A percentile compares a stretch with the other conserved stretches of the same genome.
These are phyloP conservation scores for Hymenoscyphus infarciens DNA, from an alignment of 2,329 filamentous ascomycete genomes.

Conservation along the genomic window DNA sequence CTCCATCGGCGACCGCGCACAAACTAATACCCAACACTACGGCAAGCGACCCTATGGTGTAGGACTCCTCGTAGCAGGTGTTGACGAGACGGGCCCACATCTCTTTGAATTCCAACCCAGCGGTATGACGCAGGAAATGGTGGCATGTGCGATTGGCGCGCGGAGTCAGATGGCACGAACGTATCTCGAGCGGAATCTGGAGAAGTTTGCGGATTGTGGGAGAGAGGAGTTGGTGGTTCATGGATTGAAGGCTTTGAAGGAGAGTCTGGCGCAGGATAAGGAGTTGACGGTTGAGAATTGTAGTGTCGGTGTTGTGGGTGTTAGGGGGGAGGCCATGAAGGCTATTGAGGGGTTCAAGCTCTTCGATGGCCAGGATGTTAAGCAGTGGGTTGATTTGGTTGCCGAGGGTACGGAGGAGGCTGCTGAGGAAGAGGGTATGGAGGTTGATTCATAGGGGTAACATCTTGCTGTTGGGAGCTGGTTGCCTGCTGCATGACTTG, in stretches of 20 bases:
- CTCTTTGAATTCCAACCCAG: conserved; percentile 97
- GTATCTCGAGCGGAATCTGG: conserved; percentile 89
- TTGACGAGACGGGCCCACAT: conserved; percentile 91
- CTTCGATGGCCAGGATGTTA: conserved; percentile 84
- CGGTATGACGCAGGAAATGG: conserved; percentile 95
- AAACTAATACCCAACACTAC: conserved; percentile 97
- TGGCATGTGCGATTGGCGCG: conserved; percentile 92
- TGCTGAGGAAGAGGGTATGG: conserved; percentile 44
- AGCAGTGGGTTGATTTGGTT: conserved; percentile 77
- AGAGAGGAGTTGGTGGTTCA: conserved; percentile 88
- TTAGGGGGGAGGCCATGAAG: conserved; percentile 48
- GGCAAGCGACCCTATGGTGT: conserved; percentile 96
- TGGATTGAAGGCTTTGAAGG: conserved; percentile 86
- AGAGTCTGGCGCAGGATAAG: conserved; percentile 94
- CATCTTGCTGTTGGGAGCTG: not conserved
- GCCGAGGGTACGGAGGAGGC: conserved; percentile 51
- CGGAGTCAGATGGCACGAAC: conserved; percentile 96
- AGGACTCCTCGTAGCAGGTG: conserved; percentile 84
- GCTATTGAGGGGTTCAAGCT: conserved; percentile 78
- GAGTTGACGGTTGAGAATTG: conserved; percentile 97
- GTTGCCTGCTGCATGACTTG: conserved; percentile 14
- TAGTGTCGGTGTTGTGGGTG: conserved; percentile 79
- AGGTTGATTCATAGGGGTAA: conserved; percentile 39
- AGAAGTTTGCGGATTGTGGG: conserved; percentile 70
- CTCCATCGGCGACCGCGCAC: conserved; percentile 92